phyloP scores from a whole-genome alignment of 176 grass and related monocot species.

The Saccharum spontaneum region DNA sequence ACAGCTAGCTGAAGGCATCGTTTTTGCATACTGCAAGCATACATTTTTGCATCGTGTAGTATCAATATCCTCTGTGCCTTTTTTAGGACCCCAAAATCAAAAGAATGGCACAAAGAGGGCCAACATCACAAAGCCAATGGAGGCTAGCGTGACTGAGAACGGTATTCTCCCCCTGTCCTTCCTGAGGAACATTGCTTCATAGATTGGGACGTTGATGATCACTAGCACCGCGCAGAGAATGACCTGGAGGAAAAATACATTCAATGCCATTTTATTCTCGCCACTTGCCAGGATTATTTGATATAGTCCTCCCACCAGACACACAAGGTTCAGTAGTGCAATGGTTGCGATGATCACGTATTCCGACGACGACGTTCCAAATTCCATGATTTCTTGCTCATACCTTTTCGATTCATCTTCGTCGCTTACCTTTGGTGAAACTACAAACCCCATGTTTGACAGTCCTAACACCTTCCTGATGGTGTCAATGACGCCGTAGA shows the following conservation, averaged over 20 bases:
- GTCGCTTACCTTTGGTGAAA: slow-evolving; percentile 58
- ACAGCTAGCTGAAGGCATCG: too few relatives aligned
- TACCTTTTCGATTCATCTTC: slow-evolving; percentile 59
- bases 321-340: slow-evolving; percentile 59
- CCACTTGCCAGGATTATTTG: slow-evolving; percentile 18
- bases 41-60: too few relatives aligned
- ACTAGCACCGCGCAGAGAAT: slow-evolving; percentile 47
- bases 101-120: slow-evolving; percentile 7
- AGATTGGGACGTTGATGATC: slow-evolving; percentile 40
- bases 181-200: slow-evolving; percentile 62
- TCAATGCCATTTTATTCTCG: background rate
- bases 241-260: slow-evolving; percentile 45
- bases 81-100: slow-evolving; percentile 11
- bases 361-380: slow-evolving; percentile 45
- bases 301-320: slow-evolving; percentile 39
- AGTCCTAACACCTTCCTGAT: slow-evolving; percentile 46
- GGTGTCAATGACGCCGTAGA: slow-evolving; percentile 43
- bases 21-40: too few relatives aligned
- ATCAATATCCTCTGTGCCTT: background rate
- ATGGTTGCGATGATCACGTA: slow-evolving; percentile 55
- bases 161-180: slow-evolving; percentile 53
- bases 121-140: slow-evolving; percentile 30
- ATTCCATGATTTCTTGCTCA: slow-evolving; percentile 70
- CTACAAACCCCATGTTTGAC: slow-evolving; percentile 47
- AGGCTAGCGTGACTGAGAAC: slow-evolving; percentile 35